Evolutionary conservation across 768 basidiomycete species (phyloP), one percentile per base, ranked within the genome.

Genomic region (Melanogaster broomeanus): DNA sequence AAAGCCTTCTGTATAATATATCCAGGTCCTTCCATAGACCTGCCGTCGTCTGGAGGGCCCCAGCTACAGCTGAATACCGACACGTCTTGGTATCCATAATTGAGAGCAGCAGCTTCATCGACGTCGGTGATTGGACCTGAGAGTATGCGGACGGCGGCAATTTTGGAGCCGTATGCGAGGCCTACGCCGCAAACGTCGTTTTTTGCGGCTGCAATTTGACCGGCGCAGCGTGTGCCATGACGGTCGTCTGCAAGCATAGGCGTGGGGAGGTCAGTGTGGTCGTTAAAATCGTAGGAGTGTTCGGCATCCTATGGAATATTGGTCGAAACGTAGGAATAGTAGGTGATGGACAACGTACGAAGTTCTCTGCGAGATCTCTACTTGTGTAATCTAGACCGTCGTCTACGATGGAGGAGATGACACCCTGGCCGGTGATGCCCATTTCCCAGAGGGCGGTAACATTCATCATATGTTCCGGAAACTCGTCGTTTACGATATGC

Each of bases 221-320:
- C 97, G 2, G 96, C 96, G 67, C 97, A 99, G 2, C 97, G 88
- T 0, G 97, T 99, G 11, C 97, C 97, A 64, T 99, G 97, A 60
- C 92, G 91, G 60, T 99, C 97, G 57, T 98, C 95, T 22, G 77
- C 80, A 39, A 95, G 83, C 51, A 86, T 81, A 0, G 97, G 97
- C 30, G 87, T 87, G 10, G 97, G 97, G 6, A 98, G 76, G 13
- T 83, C 75, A 24, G 83, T 83, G 62, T 98, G 93, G 64, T 96
- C 93, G 67, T 99, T 99, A 69, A 93, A 99, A 69, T 99, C 95
- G 65, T 93, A 90, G 0, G 95, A 98, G 52, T 94, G 85, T 21
- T 82, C 83, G 11, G 87, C 82, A 63, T 87, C 91, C 95, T 97
- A 56, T 2, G 28, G 43, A 12, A 35, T n/a, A 37, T 58, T 35